A percentile compares a stretch with the other conserved stretches of the same genome.
Evolutionary conservation across 1,139 yeast species (phyloP).

Genomic region (Yarrowia galli): DNA sequence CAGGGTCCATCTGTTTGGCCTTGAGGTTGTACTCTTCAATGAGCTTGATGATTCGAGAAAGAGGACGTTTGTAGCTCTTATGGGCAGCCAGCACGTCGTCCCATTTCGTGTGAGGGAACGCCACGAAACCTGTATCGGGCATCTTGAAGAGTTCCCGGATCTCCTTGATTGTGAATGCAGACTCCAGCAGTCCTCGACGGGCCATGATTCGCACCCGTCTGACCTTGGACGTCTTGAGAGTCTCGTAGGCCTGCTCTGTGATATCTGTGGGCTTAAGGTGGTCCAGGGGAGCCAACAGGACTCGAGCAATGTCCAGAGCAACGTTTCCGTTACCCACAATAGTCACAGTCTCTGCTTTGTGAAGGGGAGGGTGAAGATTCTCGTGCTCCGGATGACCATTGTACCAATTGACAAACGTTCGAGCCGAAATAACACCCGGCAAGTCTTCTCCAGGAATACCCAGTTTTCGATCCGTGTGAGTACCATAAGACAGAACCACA

Average conservation of each 20-base stretch:
- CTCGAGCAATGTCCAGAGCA: constrained; percentile 89
- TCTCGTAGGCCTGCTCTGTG: constrained; percentile 63
- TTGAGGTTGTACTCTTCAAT: constrained; percentile 19
- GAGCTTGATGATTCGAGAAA: constrained; percentile 40
- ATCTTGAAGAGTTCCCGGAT: constrained; percentile 81
- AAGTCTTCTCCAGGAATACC: constrained; percentile 65
- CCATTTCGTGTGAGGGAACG: constrained; percentile 32
- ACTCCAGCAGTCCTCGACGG: constrained; percentile 76
- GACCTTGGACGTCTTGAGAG: constrained; percentile 61
- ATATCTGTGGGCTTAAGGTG: constrained; percentile 73
- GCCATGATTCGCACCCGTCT: constrained; percentile 76
- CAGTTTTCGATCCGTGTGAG: constrained; percentile 66
- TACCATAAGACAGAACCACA: constrained; percentile 83
- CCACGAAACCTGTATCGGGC: constrained; percentile 44
- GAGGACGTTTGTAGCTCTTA: constrained; percentile 37
- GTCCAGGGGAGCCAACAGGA: constrained; percentile 65
- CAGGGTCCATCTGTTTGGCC: constrained; percentile 25
- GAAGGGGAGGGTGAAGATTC: constrained; percentile 61
- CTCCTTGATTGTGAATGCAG: constrained; percentile 93
- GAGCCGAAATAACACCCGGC: constrained; percentile 78
- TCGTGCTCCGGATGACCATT: constrained; percentile 79
- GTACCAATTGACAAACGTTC: constrained; percentile 94
- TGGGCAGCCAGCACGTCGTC: constrained; percentile 27
- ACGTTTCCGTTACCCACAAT: constrained; percentile 98
- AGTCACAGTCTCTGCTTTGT: constrained; percentile 67